These are phyloP conservation scores for Colletotrichum ledebouriae DNA, from an alignment of 2,329 filamentous ascomycete species.

Conservation along the genomic window DNA sequence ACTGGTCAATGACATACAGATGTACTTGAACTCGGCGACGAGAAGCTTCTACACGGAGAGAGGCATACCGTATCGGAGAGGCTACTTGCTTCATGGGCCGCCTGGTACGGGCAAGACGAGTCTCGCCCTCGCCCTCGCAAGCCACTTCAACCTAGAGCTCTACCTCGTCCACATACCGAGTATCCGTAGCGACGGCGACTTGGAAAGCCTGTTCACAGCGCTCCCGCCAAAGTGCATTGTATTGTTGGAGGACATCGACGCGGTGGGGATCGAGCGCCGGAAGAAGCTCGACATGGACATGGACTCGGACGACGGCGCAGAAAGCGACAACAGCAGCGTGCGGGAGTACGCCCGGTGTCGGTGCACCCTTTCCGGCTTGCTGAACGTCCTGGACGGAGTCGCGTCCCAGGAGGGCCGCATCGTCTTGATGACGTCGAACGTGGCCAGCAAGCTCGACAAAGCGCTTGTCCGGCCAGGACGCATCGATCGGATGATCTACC, in stretches of 20 bases:
- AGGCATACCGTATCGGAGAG: slow-evolving; percentile 80
- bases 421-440: slow-evolving; percentile 80
- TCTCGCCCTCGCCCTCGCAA: slow-evolving; percentile 80
- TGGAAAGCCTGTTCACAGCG: slow-evolving; percentile 51
- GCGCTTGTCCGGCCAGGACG: slow-evolving; percentile 75
- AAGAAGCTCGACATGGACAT: slow-evolving; percentile 37
- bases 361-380: slow-evolving; percentile 70
- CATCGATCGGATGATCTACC: slow-evolving; percentile 77
- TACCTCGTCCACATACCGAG: slow-evolving; percentile 78
- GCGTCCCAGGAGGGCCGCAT: slow-evolving; percentile 76
- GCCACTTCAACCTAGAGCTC: slow-evolving; percentile 79
- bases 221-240: slow-evolving; percentile 45
- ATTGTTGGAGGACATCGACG: slow-evolving; percentile 48
- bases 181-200: slow-evolving; percentile 46
- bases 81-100: slow-evolving; percentile 79
- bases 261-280: slow-evolving; percentile 44
- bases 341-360: slow-evolving; percentile 30
- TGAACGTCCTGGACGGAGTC: slow-evolving; percentile 78
- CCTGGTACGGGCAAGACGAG: slow-evolving; percentile 83
- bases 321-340: slow-evolving; percentile 24
- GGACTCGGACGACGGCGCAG: slow-evolving; percentile 47
- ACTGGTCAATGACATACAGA: slow-evolving; percentile 77
- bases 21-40: slow-evolving; percentile 70
- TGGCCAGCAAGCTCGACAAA: slow-evolving; percentile 70
- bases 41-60: slow-evolving; percentile 78